Evolutionary conservation across 495 filamentous ascomycete species (phyloP).

Genomic region (Chaetomidium leptoderma): DNA sequence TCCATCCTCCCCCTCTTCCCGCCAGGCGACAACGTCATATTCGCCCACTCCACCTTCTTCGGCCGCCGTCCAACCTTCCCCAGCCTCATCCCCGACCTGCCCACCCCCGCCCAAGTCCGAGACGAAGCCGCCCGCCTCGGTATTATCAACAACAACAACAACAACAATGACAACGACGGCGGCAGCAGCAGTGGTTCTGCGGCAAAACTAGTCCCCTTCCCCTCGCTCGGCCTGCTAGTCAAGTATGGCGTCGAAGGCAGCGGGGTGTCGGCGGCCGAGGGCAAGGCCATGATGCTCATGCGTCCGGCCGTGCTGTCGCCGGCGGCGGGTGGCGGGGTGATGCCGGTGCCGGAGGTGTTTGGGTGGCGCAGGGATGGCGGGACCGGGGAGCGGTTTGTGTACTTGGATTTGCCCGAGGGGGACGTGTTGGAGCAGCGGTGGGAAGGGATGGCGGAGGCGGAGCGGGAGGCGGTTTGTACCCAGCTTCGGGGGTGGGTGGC

Average conservation of each 20-base stretch:
- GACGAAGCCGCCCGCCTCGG: not conserved
- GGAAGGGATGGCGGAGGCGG: constrained; percentile 2
- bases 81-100: constrained; percentile 14
- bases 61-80: not conserved
- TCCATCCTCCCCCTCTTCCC: constrained; percentile 18
- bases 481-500: constrained; percentile 10
- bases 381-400: constrained; percentile 17
- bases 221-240: constrained; percentile 12
- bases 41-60: constrained; percentile 28
- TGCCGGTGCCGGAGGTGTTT: constrained; percentile 21
- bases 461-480: constrained; percentile 12
- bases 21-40: constrained; percentile 24
- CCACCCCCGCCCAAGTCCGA: constrained; percentile 13
- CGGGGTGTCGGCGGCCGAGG: constrained; percentile 11
- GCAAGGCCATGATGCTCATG: constrained; percentile 13
- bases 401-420: constrained; percentile 12
- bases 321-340: not conserved
- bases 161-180: not conserved
- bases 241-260: constrained; percentile 12
- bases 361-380: constrained; percentile 22
- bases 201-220: constrained; percentile 7
- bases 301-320: not conserved
- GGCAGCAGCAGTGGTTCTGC: not conserved
- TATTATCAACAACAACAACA: not conserved
- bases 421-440: constrained; percentile 11